Conservation (phyloP, 257 asterid genomes). For the Solanum virginianum region DNA sequence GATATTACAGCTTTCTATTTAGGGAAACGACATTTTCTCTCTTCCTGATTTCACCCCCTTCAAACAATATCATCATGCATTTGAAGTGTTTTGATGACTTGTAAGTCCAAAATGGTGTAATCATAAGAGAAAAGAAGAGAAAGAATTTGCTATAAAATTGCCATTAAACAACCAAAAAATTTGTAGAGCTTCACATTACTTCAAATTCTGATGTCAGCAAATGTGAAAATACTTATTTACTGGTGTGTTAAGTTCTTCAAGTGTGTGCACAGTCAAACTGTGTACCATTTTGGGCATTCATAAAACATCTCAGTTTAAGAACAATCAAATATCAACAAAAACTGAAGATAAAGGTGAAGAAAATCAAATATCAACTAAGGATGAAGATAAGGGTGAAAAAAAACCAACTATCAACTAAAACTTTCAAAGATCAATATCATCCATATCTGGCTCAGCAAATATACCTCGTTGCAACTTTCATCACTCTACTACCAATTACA, state of each 20-base stretch:
- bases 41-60: neutral
- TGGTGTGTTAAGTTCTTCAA: neutral
- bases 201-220: neutral
- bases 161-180: neutral
- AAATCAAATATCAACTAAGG: neutral
- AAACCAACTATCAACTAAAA: neutral
- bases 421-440: neutral
- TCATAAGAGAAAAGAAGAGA: neutral
- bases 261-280: neutral
- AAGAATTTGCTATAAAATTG: neutral
- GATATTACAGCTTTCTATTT: neutral
- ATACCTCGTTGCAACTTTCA: slow-evolving; percentile 37
- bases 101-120: neutral
- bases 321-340: neutral
- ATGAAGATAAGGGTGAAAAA: neutral
- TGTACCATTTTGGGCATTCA: neutral
- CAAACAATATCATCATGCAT: neutral
- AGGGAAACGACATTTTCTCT: neutral
- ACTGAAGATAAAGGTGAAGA: neutral
- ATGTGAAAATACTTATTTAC: neutral
- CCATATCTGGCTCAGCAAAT: slow-evolving; percentile 52
- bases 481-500: slow-evolving; percentile 77
- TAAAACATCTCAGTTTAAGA: neutral
- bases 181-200: neutral
- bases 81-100: neutral